Evolutionary conservation across 306 rosid genomes (phyloP).

Genomic region (Fagus sylvatica): DNA sequence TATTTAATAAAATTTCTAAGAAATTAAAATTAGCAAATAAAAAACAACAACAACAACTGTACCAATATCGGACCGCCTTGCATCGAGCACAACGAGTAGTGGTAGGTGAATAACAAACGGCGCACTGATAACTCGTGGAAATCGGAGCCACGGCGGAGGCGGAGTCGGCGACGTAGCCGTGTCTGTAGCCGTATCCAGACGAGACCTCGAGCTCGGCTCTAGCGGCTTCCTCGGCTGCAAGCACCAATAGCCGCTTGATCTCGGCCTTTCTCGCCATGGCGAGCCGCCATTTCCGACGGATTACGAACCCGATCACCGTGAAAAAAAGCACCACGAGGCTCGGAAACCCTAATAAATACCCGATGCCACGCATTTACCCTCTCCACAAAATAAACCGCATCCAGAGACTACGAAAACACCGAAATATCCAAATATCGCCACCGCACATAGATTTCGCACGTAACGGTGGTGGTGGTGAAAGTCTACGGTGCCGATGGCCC

Average conservation of each 20-base stretch:
- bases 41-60: constrained; percentile 8
- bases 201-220: constrained; percentile 79
- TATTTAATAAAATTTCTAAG: not conserved
- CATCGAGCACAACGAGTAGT: constrained; percentile 77
- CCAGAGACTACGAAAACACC: constrained; percentile 42
- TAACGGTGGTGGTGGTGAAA: not conserved
- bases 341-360: constrained; percentile 75
- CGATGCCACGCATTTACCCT: constrained; percentile 75
- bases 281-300: constrained; percentile 63
- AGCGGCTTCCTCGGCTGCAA: constrained; percentile 74
- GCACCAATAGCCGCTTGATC: constrained; percentile 70
- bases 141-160: constrained; percentile 9
- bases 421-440: constrained; percentile 41
- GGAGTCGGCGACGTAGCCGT: no score
- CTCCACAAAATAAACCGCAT: constrained; percentile 40
- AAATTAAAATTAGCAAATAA: not conserved
- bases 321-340: constrained; percentile 61
- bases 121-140: constrained; percentile 48
- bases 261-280: constrained; percentile 70
- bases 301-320: constrained; percentile 51
- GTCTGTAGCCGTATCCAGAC: constrained; percentile 17
- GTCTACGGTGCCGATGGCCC: constrained; percentile 11
- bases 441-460: constrained; percentile 52
- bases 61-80: constrained; percentile 92
- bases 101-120: constrained; percentile 73